These are phyloP conservation scores for Aeschynomene evenia DNA, from an alignment of 306 rosid species.

Conservation along the genomic window DNA sequence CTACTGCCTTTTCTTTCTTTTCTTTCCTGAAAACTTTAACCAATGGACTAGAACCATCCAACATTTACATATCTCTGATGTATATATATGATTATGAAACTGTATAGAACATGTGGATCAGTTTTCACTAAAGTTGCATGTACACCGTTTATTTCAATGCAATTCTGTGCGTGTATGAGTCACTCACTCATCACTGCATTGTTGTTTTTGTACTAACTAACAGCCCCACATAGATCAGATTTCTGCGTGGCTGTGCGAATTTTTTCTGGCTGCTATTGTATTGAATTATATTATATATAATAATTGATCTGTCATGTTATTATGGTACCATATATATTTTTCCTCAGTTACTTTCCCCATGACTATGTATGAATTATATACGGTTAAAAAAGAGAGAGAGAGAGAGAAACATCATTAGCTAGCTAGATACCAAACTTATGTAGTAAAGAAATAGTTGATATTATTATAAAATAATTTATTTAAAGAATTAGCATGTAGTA, in stretches of 20 bases:
- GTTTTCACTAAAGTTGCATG: conserved; percentile 5
- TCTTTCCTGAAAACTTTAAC: conserved; percentile 14
- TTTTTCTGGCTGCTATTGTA: no score
- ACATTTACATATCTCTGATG: neutral
- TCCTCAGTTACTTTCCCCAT: neutral
- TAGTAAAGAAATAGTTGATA: neutral
- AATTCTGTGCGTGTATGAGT: neutral
- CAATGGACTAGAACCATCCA: neutral
- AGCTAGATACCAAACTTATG: neutral
- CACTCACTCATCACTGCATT: no score
- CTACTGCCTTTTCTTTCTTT: neutral
- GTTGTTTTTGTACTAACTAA: neutral
- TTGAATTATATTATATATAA: no score
- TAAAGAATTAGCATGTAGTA: neutral
- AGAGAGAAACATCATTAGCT: neutral
- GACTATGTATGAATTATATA: no score
- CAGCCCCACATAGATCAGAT: neutral
- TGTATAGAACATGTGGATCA: neutral
- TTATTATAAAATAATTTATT: neutral
- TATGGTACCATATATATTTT: neutral
- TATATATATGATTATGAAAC: conserved; percentile 12
- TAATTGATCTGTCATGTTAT: neutral
- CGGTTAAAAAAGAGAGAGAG: no score
- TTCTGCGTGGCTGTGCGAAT: neutral
- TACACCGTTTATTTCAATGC: neutral